Percentiles rank a stretch among this genome's conserved stretches.
These are phyloP conservation scores for Salvia splendens DNA, from an alignment of 257 asterid genomes.

Conservation along the genomic window DNA sequence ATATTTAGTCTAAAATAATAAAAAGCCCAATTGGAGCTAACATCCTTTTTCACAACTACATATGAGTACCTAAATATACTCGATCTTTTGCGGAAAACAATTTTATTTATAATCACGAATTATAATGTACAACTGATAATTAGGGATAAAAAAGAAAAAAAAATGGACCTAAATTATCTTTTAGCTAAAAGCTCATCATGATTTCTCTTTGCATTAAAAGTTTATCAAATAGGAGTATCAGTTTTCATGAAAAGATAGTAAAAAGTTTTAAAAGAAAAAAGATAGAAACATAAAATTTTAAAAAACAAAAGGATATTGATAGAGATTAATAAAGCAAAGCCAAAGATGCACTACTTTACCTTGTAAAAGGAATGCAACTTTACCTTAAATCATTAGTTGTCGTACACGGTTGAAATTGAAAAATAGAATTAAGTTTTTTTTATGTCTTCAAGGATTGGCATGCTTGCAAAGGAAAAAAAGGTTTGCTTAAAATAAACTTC, in stretches of 20 bases:
- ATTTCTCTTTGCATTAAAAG: neutral
- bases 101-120: neutral
- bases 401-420: neutral
- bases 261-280: neutral
- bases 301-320: neutral
- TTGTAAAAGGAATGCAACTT: conserved; percentile 29
- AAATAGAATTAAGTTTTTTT: neutral
- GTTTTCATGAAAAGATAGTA: neutral
- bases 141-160: neutral
- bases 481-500: conserved; percentile 10
- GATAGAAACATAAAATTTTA: neutral
- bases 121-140: too few relatives aligned
- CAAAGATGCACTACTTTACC: conserved; percentile 7
- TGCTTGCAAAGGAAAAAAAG: conserved; percentile 36
- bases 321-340: conserved; percentile 15
- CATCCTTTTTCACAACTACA: too few relatives aligned
- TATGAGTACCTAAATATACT: too few relatives aligned
- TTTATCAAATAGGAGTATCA: neutral
- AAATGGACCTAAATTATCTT: conserved; percentile 1
- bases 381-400: conserved; percentile 28
- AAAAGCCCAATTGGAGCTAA: too few relatives aligned
- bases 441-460: conserved; percentile 18
- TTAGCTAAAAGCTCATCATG: neutral
- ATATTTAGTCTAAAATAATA: too few relatives aligned
- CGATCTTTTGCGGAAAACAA: neutral